Evolutionary conservation across 192 early-diverging fungal genomes (phyloP).

Genomic region (Gigaspora rosea): DNA sequence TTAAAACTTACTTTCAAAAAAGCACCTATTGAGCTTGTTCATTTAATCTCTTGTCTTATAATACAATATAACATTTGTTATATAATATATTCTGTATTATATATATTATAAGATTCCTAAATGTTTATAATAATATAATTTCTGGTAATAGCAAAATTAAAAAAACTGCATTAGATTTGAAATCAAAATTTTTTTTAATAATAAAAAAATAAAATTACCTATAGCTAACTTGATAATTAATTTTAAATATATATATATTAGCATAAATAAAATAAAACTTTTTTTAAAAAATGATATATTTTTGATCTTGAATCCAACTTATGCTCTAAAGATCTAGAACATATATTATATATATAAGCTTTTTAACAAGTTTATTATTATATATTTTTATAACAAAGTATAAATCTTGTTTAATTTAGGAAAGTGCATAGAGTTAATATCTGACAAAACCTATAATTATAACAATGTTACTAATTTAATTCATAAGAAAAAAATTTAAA

Average conservation of each 20-base stretch:
- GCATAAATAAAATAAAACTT: slow-evolving; percentile 7
- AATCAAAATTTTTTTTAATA: background rate
- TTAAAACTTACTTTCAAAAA: too few species aligned
- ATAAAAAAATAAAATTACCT: background rate
- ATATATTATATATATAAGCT: too few species aligned
- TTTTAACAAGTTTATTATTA: background rate
- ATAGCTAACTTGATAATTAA: too few species aligned
- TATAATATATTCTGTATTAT: too few species aligned
- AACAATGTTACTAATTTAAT: too few species aligned
- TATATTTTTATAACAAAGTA: slow-evolving; percentile 8
- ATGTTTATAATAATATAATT: background rate
- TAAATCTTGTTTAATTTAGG: background rate
- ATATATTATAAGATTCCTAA: too few species aligned
- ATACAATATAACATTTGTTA: too few species aligned
- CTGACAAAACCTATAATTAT: background rate
- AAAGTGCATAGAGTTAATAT: background rate
- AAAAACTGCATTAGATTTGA: background rate
- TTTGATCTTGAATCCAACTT: background rate
- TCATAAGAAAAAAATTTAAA: background rate
- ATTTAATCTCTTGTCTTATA: too few species aligned
- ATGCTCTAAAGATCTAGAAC: background rate
- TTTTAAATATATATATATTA: too few species aligned
- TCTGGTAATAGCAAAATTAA: background rate
- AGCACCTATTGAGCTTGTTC: too few species aligned
- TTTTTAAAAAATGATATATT: background rate